Conservation (phyloP, 345 rosid species). For the Heritiera littoralis region DNA sequence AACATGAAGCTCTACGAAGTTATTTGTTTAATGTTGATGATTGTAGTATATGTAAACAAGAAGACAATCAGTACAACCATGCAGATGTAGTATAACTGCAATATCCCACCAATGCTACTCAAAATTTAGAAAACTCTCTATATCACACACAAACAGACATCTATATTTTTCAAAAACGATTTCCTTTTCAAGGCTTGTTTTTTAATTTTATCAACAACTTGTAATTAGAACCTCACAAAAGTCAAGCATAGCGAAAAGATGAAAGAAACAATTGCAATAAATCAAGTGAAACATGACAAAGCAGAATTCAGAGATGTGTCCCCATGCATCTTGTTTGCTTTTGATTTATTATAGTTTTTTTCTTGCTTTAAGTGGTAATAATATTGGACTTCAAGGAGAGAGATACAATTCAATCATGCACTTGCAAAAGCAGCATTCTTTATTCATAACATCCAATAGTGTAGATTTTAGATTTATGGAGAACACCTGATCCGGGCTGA, state of each 20-base stretch:
- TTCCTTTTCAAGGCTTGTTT: not conserved
- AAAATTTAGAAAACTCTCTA: not conserved
- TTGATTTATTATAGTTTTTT: not conserved
- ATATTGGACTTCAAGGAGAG: not conserved
- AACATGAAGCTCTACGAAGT: not conserved
- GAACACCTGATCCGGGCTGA: conserved; percentile 92
- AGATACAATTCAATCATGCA: conserved; percentile 6
- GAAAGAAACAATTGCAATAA: conserved; percentile 12
- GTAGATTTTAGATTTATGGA: not conserved
- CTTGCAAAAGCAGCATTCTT: not conserved
- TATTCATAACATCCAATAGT: conserved; percentile 4
- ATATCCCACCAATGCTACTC: not conserved
- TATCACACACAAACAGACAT: not conserved
- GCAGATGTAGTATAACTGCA: not conserved
- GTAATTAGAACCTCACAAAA: not conserved
- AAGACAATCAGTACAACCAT: not conserved
- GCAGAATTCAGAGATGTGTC: not conserved
- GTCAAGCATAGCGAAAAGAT: not conserved
- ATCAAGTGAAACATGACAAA: not conserved
- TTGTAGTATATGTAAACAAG: not conserved
- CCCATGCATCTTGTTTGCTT: not conserved
- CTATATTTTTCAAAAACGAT: not conserved
- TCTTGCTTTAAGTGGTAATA: not conserved
- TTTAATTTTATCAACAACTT: not conserved
- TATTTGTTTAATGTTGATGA: not conserved